Evolutionary conservation across 345 rosid genomes (phyloP).

Genomic region (Cardiospermum halicacabum): DNA sequence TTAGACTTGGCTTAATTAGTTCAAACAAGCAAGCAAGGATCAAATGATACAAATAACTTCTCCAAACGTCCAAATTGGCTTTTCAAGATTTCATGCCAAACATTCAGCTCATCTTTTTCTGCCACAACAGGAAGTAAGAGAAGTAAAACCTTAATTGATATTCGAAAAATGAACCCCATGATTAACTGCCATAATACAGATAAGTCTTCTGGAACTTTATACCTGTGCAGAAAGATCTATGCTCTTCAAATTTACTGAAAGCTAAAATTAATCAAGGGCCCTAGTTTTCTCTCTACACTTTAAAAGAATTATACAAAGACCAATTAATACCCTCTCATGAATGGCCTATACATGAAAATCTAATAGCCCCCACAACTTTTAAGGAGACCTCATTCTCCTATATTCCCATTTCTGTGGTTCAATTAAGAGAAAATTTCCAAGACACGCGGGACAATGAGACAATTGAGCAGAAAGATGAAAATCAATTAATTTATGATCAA

Average conservation of each 20-base stretch:
- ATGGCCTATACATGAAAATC: conserved; percentile 40
- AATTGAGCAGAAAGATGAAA: conserved; percentile 23
- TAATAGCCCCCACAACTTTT: conserved; percentile 30
- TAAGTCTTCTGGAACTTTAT: conserved; percentile 24
- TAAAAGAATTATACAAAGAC: conserved; percentile 28
- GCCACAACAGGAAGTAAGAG: neutral
- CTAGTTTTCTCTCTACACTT: conserved; percentile 30
- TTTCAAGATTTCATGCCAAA: conserved; percentile 11
- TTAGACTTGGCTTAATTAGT: conserved; percentile 9
- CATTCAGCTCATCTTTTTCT: neutral
- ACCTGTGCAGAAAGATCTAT: conserved; percentile 21
- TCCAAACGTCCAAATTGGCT: neutral
- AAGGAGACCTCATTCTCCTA: conserved; percentile 31
- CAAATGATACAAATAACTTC: neutral
- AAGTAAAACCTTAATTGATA: neutral
- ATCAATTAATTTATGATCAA: conserved; percentile 50
- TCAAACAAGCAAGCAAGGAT: conserved; percentile 3
- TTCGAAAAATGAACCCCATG: conserved; percentile 9
- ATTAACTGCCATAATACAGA: conserved; percentile 10
- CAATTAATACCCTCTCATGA: conserved; percentile 31
- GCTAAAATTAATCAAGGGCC: conserved; percentile 26
- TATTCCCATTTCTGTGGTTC: conserved; percentile 28
- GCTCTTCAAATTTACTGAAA: conserved; percentile 26
- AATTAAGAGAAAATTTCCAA: conserved; percentile 20
- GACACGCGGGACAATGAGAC: conserved; percentile 19